These are phyloP conservation scores for Trichosporon sp. DNA, from an alignment of 1,284 basidiomycete genomes.

Conservation along the genomic window DNA sequence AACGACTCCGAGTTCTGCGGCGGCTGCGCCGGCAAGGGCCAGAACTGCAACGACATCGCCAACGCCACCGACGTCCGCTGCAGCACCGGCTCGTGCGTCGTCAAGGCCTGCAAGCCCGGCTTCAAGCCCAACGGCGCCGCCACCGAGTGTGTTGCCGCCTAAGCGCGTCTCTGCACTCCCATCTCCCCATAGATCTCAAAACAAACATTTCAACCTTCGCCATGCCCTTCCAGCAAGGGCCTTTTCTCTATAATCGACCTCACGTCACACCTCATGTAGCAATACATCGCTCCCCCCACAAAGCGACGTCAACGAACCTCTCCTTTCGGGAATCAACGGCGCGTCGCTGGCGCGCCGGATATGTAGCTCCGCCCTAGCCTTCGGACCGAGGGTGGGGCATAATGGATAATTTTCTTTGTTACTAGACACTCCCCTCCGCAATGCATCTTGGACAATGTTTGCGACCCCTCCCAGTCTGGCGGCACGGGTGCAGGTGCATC, in stretches of 20 bases:
- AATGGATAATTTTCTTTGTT: neutral
- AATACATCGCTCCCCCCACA: neutral
- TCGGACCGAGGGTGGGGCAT: neutral
- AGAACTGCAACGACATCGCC: constrained; percentile 64
- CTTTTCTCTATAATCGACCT: constrained; percentile 4
- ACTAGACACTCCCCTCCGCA: neutral
- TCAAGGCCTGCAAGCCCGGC: constrained; percentile 59
- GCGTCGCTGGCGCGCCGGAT: neutral
- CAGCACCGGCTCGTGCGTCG: constrained; percentile 59
- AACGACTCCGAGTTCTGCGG: constrained; percentile 57
- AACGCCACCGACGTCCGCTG: constrained; percentile 67
- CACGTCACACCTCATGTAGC: constrained; percentile 1
- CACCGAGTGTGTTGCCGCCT: constrained; percentile 53
- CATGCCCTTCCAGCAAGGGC: neutral
- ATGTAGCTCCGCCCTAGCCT: neutral
- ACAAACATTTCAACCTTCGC: neutral
- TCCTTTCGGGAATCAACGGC: neutral
- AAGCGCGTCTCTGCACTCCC: constrained; percentile 24
- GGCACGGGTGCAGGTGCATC: too few relatives aligned
- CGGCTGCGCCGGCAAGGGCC: constrained; percentile 64
- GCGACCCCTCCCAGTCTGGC: neutral
- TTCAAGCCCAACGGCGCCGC: constrained; percentile 57
- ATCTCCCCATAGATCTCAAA: neutral
- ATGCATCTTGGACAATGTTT: constrained; percentile 1
- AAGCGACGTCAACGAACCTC: neutral